Conservation (phyloP, 75 land plant genomes). For the Sequoiadendron giganteum region DNA sequence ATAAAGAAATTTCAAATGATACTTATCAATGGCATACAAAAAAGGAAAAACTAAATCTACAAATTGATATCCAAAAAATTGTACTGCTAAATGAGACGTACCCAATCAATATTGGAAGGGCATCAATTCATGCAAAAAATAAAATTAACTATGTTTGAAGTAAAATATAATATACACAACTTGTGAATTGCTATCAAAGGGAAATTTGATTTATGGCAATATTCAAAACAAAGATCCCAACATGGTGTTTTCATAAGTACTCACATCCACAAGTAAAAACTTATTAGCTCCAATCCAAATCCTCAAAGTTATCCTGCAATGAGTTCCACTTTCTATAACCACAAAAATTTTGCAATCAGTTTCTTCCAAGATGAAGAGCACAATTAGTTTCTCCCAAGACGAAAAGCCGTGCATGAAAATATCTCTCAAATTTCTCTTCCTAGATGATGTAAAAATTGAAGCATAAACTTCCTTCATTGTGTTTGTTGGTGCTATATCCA, state of each 20-base stretch:
- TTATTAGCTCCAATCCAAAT: not conserved
- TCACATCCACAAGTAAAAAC: not conserved
- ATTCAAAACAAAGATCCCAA: not conserved
- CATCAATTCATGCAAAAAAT: not conserved
- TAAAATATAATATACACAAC: not conserved
- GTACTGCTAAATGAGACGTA: not conserved
- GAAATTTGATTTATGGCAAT: not conserved
- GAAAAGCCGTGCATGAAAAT: conserved; percentile 80
- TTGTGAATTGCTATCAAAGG: not conserved
- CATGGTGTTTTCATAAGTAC: not conserved
- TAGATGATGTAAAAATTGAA: conserved; percentile 96
- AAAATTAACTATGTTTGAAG: not conserved
- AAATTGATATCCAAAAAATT: not conserved
- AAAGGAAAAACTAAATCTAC: not conserved
- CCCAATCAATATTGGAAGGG: not conserved
- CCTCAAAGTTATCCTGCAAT: not conserved
- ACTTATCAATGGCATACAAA: not conserved
- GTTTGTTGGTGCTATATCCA: conserved; percentile 57
- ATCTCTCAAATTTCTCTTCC: conserved; percentile 80
- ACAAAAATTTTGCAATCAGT: conserved; percentile 26
- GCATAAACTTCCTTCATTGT: conserved; percentile 89
- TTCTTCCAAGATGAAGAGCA: conserved; percentile 76
- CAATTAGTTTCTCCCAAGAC: too few relatives aligned
- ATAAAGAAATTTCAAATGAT: too few relatives aligned
- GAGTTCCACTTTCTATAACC: not conserved